Evolutionary conservation across 768 basidiomycete species (phyloP), one percentile per base, ranked within the genome.

Genomic region (Trametes cingulata): DNA sequence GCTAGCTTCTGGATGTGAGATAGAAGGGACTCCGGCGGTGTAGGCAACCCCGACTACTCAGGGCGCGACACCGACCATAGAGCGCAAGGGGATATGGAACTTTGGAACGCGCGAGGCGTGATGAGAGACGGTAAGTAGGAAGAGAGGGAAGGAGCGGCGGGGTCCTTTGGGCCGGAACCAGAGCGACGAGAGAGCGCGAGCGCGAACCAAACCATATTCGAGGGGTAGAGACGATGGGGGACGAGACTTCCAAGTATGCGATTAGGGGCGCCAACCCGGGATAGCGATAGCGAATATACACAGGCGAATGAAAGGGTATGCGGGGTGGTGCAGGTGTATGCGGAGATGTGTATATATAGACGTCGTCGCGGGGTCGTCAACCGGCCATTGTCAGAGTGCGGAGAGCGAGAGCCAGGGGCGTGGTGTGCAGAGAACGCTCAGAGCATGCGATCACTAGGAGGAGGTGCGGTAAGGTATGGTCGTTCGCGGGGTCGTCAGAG

Each of bases 91-190:
- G 36, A 20, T 29, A 55, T 14, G 47, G 39, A 19, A 24, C 48
- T 33, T 33, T 33, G 10, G 43, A 36, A 55, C 46, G 52, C 29
- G 42, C 8, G 48, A 12, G 7, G 27, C 7, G 37, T 12, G 29
- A 22, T 19, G 52, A 39, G 19, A 24, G 39, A 14, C 12, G 52
- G 49, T 12, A 52, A 52, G 37, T 35, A 37, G 27, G 47, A 33
- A n/a, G 50, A 43, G 25, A 22, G 45, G 36, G 53, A 66, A 60
- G 36, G 56, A 63, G 60, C 53, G 63, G 63, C 59, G 60, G 65
- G 61, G 61, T 66, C 63, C 67, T 60, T 66, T 65, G 58, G 47
- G 62, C 64, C 54, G 65, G 61, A 63, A 60, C 65, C 67, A 65
- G 58, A 66, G 67, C 63, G 57, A 54, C 51, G 51, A 54, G 47